Conservation (phyloP, 2,329 filamentous ascomycete genomes). For the Ilyonectria robusta region DNA sequence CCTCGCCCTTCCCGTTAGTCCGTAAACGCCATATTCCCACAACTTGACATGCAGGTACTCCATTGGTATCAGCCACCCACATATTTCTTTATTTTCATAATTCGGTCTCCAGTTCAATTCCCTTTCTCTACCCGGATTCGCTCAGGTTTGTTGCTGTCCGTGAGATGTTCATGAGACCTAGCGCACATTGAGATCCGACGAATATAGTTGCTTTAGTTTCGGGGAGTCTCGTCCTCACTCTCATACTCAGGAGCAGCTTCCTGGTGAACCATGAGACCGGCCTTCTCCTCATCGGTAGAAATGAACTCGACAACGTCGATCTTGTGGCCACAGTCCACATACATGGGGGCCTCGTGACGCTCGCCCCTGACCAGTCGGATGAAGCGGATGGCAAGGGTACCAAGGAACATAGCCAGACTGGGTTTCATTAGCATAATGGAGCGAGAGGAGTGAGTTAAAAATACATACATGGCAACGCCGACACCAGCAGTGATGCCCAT, state of each 20-base stretch:
- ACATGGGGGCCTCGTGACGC: constrained; percentile 26
- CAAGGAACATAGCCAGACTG: constrained; percentile 76
- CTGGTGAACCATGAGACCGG: constrained; percentile 61
- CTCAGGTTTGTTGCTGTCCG: constrained; percentile 1
- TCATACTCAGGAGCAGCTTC: constrained; percentile 50
- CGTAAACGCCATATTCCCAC: constrained; percentile 29
- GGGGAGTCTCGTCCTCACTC: constrained; percentile 40
- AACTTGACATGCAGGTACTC: constrained; percentile 30
- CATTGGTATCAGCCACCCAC: constrained; percentile 38
- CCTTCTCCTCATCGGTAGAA: constrained; percentile 63
- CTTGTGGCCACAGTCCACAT: constrained; percentile 47
- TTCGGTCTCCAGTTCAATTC: constrained; percentile 14
- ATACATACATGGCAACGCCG: constrained; percentile 72
- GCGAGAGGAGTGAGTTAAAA: not conserved
- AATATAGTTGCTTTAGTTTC: constrained; percentile 34
- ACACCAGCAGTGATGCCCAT: constrained; percentile 79
- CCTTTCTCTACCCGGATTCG: constrained; percentile 5
- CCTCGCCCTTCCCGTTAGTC: not conserved
- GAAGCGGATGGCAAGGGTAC: constrained; percentile 72
- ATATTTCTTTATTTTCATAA: constrained; percentile 21
- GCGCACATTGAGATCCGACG: not conserved
- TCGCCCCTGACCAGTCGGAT: constrained; percentile 64
- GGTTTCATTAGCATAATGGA: constrained; percentile 45
- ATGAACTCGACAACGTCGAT: constrained; percentile 53
- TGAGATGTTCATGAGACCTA: not conserved